phyloP scores from a whole-genome alignment of 2,329 filamentous ascomycete genomes.

The Podosphaera xanthii region DNA sequence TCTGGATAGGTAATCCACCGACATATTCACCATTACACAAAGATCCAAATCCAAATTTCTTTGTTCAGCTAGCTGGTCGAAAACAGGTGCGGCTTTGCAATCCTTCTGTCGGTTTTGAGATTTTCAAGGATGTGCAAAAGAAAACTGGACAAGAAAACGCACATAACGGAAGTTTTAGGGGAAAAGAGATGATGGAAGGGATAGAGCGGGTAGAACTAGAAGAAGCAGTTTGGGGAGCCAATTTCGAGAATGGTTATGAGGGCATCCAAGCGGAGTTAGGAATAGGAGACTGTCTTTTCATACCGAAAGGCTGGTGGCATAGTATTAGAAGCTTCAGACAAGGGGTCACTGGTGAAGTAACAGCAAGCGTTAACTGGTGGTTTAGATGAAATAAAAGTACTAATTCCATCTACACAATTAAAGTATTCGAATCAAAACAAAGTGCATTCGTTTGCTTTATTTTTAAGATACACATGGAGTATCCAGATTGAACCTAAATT shows the following conservation, averaged over 20 bases:
- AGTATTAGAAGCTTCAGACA: conserved; percentile 42
- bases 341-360: conserved; percentile 19
- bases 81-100: conserved; percentile 54
- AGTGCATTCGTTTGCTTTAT: too few relatives aligned
- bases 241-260: background rate
- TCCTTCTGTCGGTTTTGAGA: conserved; percentile 34
- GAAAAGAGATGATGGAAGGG: conserved; percentile 81
- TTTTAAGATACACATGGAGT: too few relatives aligned
- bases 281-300: conserved; percentile 51
- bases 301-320: conserved; percentile 75
- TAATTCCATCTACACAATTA: background rate
- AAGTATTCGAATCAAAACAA: background rate
- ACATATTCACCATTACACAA: conserved; percentile 80
- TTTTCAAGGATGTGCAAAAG: conserved; percentile 34
- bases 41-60: conserved; percentile 86
- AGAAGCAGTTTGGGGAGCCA: conserved; percentile 40
- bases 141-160: conserved; percentile 16
- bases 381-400: conserved; percentile 2
- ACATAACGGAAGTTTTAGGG: conserved; percentile 28
- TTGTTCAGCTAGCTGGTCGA: conserved; percentile 53
- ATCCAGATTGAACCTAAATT: too few relatives aligned
- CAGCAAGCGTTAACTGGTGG: conserved; percentile 23
- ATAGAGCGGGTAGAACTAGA: conserved; percentile 44
- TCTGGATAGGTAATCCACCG: conserved; percentile 73
- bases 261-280: conserved; percentile 24